Percentiles rank a stretch among this genome's conserved stretches.
Conservation (phyloP, 441 rosid species). For the Croton laevigatus region DNA sequence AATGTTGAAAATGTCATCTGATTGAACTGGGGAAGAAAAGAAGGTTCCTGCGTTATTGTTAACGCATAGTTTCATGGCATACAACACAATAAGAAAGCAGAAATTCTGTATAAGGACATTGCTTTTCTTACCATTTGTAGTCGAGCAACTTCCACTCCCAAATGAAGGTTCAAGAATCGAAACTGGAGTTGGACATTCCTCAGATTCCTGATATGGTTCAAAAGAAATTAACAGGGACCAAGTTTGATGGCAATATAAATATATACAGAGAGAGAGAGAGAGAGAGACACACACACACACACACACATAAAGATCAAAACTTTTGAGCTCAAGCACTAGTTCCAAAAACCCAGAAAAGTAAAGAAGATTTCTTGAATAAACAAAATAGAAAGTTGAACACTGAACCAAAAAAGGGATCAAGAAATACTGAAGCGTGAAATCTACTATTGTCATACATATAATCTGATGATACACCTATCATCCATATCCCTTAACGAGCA, state of each 20-base stretch:
- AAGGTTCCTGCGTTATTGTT: neutral
- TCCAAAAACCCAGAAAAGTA: neutral
- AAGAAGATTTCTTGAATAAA: neutral
- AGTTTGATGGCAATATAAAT: neutral
- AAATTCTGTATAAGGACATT: neutral
- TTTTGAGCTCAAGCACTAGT: neutral
- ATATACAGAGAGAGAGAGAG: too few species aligned
- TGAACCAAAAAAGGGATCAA: neutral
- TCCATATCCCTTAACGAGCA: neutral
- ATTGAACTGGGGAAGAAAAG: slow-evolving; percentile 33
- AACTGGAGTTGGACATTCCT: slow-evolving; percentile 32
- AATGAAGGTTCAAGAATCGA: slow-evolving; percentile 45
- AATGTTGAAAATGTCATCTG: slow-evolving; percentile 27
- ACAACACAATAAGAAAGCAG: neutral
- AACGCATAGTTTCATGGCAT: neutral
- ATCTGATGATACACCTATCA: neutral
- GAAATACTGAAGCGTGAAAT: neutral
- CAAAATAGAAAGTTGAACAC: too few species aligned
- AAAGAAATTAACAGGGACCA: slow-evolving; percentile 6
- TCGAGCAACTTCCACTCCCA: slow-evolving; percentile 31
- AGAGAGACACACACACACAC: too few species aligned
- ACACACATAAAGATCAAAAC: neutral
- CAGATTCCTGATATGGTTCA: slow-evolving; percentile 31
- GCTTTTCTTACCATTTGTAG: slow-evolving; percentile 28
- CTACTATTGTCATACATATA: neutral